Percentiles rank a stretch among this genome's conserved stretches.
Conservation (phyloP, 495 filamentous ascomycete species). For the Aspergillus panamensis region DNA sequence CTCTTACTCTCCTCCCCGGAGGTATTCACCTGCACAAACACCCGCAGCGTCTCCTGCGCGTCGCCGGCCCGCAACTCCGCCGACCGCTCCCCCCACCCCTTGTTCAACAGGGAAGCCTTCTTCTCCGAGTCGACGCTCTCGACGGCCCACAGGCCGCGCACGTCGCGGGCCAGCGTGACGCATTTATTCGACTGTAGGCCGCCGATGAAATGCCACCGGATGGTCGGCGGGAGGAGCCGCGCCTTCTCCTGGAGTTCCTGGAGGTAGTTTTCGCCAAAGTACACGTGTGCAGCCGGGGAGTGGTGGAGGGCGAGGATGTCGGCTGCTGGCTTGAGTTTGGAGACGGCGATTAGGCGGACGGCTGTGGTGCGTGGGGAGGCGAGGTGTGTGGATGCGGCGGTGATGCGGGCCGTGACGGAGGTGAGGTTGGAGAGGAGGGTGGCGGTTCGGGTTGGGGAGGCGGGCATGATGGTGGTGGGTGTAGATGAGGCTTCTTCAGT, state of each 20-base stretch:
- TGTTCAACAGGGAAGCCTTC: slow-evolving; percentile 79
- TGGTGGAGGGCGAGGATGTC: slow-evolving; percentile 83
- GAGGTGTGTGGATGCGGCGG: slow-evolving; percentile 25
- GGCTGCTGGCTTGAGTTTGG: slow-evolving; percentile 85
- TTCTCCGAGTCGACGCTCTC: slow-evolving; percentile 83
- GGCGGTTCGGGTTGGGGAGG: slow-evolving; percentile 36
- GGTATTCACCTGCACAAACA: slow-evolving; percentile 94
- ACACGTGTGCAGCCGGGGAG: slow-evolving; percentile 54
- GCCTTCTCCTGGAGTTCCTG: slow-evolving; percentile 91
- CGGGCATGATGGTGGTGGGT: slow-evolving; percentile 29
- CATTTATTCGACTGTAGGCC: slow-evolving; percentile 90
- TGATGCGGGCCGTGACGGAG: slow-evolving; percentile 34
- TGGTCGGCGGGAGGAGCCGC: slow-evolving; percentile 67
- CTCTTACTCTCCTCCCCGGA: slow-evolving; percentile 83
- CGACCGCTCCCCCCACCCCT: slow-evolving; percentile 59
- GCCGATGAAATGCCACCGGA: slow-evolving; percentile 96
- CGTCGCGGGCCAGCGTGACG: slow-evolving; percentile 72
- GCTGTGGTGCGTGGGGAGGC: slow-evolving; percentile 23
- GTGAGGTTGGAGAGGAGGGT: slow-evolving; percentile 40
- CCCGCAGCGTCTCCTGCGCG: slow-evolving; percentile 46
- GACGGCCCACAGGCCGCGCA: slow-evolving; percentile 89
- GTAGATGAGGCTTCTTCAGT: slow-evolving; percentile 10
- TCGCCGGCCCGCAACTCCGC: slow-evolving; percentile 22
- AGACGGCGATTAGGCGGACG: slow-evolving; percentile 84
- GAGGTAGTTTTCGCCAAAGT: slow-evolving; percentile 97